Evolutionary conservation across 768 basidiomycete genomes (phyloP), one percentile per base, ranked within the genome.

Genomic region (Leucocoprinus leucothites): DNA sequence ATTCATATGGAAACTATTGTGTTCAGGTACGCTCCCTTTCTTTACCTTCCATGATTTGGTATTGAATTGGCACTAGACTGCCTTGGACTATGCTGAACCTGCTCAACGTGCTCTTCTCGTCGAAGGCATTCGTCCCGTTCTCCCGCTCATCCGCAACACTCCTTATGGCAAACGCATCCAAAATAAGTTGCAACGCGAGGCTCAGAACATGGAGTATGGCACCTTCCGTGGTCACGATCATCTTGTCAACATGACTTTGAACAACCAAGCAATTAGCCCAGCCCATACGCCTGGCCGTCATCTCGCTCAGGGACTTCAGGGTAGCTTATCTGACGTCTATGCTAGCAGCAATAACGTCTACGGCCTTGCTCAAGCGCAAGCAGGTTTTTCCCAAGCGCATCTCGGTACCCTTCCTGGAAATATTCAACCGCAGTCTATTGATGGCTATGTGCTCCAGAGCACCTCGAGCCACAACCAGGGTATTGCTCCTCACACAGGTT

Each of bases 91-190:
- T 61, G 94, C 97, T 34, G 97, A 98, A 63, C 89, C 94, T n/a
- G 77, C 70, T 19, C 97, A 99, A 70, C 88, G 97, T 57, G 84
- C 87, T 3, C 80, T 94, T 59, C 86, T 99, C 22, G 93, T 99
- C 18, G 96, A 98, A 66, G 93, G 92, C 62, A 99, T 99, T 68
- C 89, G 97, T 48, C 97, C 97, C n/a, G 94, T 98, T 58, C 81
- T 99, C 22, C 97, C 97, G 2, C 81, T 98, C 64, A 99, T 99
- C 67, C 90, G 97, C 65, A 99, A 99, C 74, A 99, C 97, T 9
- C 97, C 97, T 6, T 99, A 99, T 64, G 97, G 97, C 63, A 99
- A 99, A 77, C 87, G 97, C 42, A 99, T 99, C 65, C 96, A 98
- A 72, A 95, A 94, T 77, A 98, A 98, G 74, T 77, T 98, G 51